These are phyloP conservation scores for Cyanidiococcus yangmingshanensis DNA, from an alignment of 23 red algal species.

Conservation along the genomic window DNA sequence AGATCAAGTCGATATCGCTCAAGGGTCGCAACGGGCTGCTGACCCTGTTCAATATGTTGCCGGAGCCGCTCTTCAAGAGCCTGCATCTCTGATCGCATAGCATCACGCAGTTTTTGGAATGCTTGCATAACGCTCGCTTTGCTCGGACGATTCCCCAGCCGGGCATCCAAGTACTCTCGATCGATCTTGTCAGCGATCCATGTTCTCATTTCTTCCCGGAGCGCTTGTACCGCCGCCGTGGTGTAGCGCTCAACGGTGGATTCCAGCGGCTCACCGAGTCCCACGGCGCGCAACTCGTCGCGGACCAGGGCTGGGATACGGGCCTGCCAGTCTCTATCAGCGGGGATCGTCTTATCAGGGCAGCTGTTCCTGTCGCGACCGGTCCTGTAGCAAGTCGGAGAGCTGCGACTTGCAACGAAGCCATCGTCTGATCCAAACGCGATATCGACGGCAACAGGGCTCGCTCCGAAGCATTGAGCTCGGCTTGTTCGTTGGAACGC, in stretches of 20 bases:
- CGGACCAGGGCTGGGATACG: background rate
- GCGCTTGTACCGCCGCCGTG: background rate
- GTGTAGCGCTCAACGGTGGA: background rate
- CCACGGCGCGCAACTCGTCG: background rate
- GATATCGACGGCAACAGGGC: background rate
- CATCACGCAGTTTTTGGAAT: conserved; percentile 4
- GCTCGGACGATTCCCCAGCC: conserved; percentile 11
- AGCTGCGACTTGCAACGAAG: conserved; percentile 16
- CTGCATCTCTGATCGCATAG: conserved; percentile 3
- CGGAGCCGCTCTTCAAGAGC: background rate
- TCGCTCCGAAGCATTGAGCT: background rate
- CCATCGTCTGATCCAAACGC: conserved; percentile 3
- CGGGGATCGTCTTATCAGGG: background rate
- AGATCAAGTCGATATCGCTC: background rate
- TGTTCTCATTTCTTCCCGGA: background rate
- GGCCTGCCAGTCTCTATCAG: background rate
- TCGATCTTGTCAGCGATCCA: background rate
- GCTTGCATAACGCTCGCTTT: conserved; percentile 6
- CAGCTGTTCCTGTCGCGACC: background rate
- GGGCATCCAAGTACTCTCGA: background rate
- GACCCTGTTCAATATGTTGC: background rate
- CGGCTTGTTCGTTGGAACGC: background rate
- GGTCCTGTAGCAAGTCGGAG: background rate
- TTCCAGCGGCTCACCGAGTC: background rate
- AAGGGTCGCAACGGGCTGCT: background rate